phyloP scores from a whole-genome alignment of 345 rosid species.

The Erucastrum elatum region DNA sequence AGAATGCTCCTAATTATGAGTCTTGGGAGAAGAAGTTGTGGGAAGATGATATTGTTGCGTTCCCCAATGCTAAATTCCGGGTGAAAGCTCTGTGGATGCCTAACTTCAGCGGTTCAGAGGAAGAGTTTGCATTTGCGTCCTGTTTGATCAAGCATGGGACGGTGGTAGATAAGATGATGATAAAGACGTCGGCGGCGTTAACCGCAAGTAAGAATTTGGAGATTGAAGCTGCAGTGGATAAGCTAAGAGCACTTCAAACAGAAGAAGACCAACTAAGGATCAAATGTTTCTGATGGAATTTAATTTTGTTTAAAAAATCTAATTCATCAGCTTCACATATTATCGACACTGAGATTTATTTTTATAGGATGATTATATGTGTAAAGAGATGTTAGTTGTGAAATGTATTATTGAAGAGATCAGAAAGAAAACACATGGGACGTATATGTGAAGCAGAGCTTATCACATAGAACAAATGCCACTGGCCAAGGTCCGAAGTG shows the following conservation, averaged over 20 bases:
- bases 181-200: not conserved
- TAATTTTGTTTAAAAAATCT: not conserved
- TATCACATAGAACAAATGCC: too few relatives aligned
- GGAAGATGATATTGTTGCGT: not conserved
- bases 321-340: too few relatives aligned
- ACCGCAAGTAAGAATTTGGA: not conserved
- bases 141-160: not conserved
- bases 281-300: not conserved
- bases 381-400: too few relatives aligned
- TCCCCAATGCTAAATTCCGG: not conserved
- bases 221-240: not conserved
- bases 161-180: not conserved
- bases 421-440: too few relatives aligned
- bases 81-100: not conserved
- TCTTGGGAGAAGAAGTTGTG: not conserved
- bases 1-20: not conserved
- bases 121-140: not conserved
- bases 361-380: too few relatives aligned
- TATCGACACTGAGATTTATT: too few relatives aligned
- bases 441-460: too few relatives aligned
- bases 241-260: not conserved
- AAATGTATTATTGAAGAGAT: too few relatives aligned
- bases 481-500: too few relatives aligned
- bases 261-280: not conserved
- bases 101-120: not conserved